phyloP scores from a whole-genome alignment of 2,329 filamentous ascomycete genomes.

The Sporothrix luriei region DNA sequence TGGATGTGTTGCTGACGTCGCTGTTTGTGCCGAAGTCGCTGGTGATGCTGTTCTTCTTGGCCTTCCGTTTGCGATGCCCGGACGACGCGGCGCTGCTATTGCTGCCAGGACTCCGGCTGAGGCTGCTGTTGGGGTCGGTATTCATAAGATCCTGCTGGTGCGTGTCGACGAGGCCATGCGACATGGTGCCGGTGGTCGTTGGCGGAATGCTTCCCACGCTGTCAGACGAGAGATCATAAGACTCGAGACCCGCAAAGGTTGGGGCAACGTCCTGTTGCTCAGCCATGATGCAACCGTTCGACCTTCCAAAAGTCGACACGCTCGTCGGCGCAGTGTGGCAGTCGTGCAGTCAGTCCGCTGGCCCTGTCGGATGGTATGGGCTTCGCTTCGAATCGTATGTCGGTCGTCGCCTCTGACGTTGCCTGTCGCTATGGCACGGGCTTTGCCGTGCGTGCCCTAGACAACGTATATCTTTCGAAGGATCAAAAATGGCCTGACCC shows the following conservation, averaged over 20 bases:
- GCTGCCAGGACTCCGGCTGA: background rate
- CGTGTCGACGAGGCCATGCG: background rate
- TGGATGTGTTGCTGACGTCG: background rate
- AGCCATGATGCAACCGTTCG: constrained; percentile 32
- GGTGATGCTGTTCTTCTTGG: constrained; percentile 18
- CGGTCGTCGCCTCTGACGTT: background rate
- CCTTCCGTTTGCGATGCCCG: background rate
- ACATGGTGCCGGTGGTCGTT: constrained; percentile 11
- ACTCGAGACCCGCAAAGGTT: constrained; percentile 35
- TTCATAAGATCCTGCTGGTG: background rate
- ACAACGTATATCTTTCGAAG: background rate
- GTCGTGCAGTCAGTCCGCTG: background rate
- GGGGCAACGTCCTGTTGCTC: constrained; percentile 33
- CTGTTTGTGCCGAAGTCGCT: background rate
- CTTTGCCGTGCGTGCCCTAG: background rate
- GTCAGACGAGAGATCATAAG: constrained; percentile 32
- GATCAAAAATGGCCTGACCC: constrained; percentile 32
- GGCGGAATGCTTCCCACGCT: background rate
- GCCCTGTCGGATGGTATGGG: background rate
- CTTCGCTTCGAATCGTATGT: background rate
- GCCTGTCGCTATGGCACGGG: background rate
- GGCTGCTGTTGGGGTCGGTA: background rate
- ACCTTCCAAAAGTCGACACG: too few species aligned
- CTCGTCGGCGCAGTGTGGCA: background rate
- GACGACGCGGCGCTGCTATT: background rate